Evolutionary conservation across 345 rosid species (phyloP).

Genomic region (Viola odorata): DNA sequence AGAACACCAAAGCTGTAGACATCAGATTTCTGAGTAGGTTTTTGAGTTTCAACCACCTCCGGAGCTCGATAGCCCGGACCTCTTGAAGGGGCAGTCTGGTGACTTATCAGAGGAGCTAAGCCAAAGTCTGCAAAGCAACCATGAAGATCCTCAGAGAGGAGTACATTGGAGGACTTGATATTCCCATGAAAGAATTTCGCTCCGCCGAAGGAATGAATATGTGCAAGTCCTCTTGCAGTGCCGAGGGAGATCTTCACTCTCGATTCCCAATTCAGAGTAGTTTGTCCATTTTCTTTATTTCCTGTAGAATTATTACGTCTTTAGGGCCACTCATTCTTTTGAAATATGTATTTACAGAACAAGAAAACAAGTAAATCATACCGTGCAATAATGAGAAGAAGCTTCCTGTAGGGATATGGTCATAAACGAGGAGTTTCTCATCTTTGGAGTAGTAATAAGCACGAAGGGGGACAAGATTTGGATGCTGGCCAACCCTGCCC

Average conservation of each 20-base stretch:
- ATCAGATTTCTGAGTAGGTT: constrained; percentile 57
- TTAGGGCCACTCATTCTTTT: too few relatives aligned
- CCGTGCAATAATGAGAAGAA: constrained; percentile 67
- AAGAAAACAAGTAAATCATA: constrained; percentile 19
- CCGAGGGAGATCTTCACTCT: constrained; percentile 64
- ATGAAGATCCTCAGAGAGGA: constrained; percentile 47
- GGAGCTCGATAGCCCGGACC: constrained; percentile 78
- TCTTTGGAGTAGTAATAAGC: constrained; percentile 95
- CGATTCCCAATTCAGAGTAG: constrained; percentile 63
- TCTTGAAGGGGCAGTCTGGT: constrained; percentile 48
- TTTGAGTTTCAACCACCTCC: constrained; percentile 54
- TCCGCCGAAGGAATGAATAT: constrained; percentile 59
- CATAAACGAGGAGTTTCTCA: constrained; percentile 85
- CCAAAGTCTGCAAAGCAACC: constrained; percentile 74
- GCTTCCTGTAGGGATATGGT: constrained; percentile 60
- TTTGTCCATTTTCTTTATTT: constrained; percentile 40
- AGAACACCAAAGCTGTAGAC: constrained; percentile 85
- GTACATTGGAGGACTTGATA: constrained; percentile 74
- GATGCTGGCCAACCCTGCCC: constrained; percentile 66
- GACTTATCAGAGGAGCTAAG: constrained; percentile 51
- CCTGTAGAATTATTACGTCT: too few relatives aligned
- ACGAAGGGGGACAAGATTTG: constrained; percentile 73
- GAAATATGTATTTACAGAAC: not conserved
- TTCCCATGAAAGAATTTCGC: constrained; percentile 66
- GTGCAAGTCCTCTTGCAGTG: constrained; percentile 67